Evolutionary conservation across 768 basidiomycete species (phyloP), one percentile per base, ranked within the genome.

Genomic region (Termitomyces sp.): DNA sequence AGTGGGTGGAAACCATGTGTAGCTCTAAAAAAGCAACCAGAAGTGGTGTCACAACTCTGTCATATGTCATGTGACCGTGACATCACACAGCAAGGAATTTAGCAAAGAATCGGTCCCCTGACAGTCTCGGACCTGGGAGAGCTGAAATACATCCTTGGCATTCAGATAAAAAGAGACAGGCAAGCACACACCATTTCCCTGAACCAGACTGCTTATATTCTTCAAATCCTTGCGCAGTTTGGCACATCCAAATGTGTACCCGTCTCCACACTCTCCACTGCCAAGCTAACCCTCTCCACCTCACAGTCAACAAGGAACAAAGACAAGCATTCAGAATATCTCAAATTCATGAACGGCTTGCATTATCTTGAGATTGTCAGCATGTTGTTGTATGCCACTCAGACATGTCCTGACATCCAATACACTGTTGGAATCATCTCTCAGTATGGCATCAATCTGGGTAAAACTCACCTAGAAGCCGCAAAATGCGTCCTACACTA

Each of bases 101-200:
- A n/a, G n/a, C n/a, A n/a, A n/a, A n/a, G n/a, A n/a, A n/a, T n/a
- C n/a, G n/a, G n/a, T n/a, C n/a, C n/a, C n/a, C n/a, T n/a, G n/a
- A n/a, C n/a, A n/a, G n/a, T n/a, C n/a, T n/a, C n/a, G n/a, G n/a
- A 53, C 13, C 23, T 46, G 7, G 35, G 52, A 27, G 52, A 53
- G 16, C 23, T 54, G 6, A 40, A 23, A 23, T 46, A 25, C n/a
- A n/a, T n/a, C n/a, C n/a, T n/a, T n/a, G n/a, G n/a, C n/a, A n/a
- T n/a, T n/a, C n/a, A n/a, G n/a, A 35, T 54, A 27, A 46, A 32
- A 35, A 5, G 16, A n/a, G 18, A 38, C 16, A 42, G 43, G n/a
- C 20, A 23, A 27, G 6, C 23, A 25, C 18, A 22, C 46, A 48
- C 53, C 33, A 54, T 48, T 20, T 46, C 44, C 23, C 25, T 54